Evolutionary conservation across 176 grass and related monocot species (phyloP).

Genomic region (Saccharum spontaneum): DNA sequence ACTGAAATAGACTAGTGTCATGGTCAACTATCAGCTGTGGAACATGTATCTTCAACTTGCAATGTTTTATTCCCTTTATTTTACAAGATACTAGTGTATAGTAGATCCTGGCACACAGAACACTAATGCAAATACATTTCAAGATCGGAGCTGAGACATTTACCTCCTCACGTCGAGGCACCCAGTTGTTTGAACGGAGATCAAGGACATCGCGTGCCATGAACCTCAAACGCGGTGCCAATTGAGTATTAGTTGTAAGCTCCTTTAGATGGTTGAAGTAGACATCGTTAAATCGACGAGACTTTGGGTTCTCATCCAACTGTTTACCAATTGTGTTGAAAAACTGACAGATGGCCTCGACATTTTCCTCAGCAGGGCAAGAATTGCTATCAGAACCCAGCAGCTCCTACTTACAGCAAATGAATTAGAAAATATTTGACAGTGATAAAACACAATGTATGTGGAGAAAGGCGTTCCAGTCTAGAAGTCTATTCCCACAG

Average conservation of each 20-base stretch:
- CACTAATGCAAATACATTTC: neutral
- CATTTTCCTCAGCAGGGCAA: constrained; percentile 71
- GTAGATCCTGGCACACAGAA: too few species aligned
- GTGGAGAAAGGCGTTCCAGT: neutral
- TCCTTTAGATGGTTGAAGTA: constrained; percentile 64
- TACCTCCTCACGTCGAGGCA: constrained; percentile 71
- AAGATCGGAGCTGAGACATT: constrained; percentile 3
- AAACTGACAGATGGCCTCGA: constrained; percentile 70
- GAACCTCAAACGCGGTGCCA: constrained; percentile 53
- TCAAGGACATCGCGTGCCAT: constrained; percentile 59
- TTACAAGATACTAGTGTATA: too few species aligned
- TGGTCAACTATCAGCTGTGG: too few species aligned
- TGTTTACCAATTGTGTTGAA: constrained; percentile 67
- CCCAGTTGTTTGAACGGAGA: constrained; percentile 60
- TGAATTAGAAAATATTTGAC: neutral
- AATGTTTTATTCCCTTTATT: too few species aligned
- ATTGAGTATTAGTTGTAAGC: constrained; percentile 43
- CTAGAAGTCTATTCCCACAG: neutral
- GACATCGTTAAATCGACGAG: constrained; percentile 51
- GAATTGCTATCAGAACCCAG: constrained; percentile 56
- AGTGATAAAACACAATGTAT: neutral
- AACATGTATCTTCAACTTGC: too few species aligned
- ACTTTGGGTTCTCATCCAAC: constrained; percentile 56
- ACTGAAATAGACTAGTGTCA: neutral
- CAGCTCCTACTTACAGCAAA: constrained; percentile 53